A percentile compares a stretch with the other conserved stretches of the same genome.
Evolutionary conservation across 306 rosid genomes (phyloP).

Genomic region (Coriaria nepalensis): DNA sequence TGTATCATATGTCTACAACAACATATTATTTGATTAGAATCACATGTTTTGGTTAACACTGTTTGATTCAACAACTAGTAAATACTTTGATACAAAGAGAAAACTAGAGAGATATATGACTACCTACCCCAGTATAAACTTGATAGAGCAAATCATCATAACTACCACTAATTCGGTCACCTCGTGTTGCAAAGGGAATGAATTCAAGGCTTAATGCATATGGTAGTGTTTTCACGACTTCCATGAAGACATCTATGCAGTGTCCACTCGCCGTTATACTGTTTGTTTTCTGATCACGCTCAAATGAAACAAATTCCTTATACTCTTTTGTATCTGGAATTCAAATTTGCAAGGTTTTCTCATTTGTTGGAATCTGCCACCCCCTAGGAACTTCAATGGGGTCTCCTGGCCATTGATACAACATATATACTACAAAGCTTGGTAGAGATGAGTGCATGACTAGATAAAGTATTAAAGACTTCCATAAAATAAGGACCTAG

Average conservation of each 20-base stretch:
- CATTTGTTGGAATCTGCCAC: slow-evolving; percentile 36
- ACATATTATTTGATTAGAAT: neutral
- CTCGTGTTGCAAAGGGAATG: slow-evolving; percentile 13
- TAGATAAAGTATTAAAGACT: too few relatives aligned
- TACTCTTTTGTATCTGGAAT: slow-evolving; percentile 27
- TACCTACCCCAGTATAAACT: slow-evolving; percentile 19
- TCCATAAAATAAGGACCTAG: too few relatives aligned
- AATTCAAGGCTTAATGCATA: slow-evolving; percentile 18
- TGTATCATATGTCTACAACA: slow-evolving; percentile 19
- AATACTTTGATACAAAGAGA: too few relatives aligned
- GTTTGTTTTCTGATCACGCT: slow-evolving; percentile 6
- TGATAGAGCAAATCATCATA: slow-evolving; percentile 21
- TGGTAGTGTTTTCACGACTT: slow-evolving; percentile 14
- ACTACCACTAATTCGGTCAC: slow-evolving; percentile 8
- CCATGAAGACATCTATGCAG: slow-evolving; percentile 22
- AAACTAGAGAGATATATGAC: too few relatives aligned
- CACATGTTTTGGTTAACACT: neutral
- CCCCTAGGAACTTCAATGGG: slow-evolving; percentile 26
- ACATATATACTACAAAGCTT: too few relatives aligned
- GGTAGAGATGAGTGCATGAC: too few relatives aligned
- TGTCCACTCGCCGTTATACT: slow-evolving; percentile 5
- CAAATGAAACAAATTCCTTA: slow-evolving; percentile 24
- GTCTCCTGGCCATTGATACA: slow-evolving; percentile 63
- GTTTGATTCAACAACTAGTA: neutral
- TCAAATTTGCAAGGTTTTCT: slow-evolving; percentile 22